These are phyloP conservation scores for Mollisiaceae sp. DNA, from an alignment of 2,329 filamentous ascomycete genomes.

Conservation along the genomic window DNA sequence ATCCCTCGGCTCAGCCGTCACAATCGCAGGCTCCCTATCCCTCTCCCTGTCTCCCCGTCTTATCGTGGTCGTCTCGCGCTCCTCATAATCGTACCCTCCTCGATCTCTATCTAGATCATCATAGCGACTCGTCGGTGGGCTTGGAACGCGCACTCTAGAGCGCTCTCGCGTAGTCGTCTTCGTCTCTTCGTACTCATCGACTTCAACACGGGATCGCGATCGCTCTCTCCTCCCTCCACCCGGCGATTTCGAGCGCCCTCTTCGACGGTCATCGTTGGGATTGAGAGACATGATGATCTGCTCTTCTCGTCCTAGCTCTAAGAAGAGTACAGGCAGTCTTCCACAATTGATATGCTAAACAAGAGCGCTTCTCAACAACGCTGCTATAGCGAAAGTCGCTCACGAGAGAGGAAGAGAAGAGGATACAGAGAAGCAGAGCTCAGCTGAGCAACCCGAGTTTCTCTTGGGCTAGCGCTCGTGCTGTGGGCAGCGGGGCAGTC, in stretches of 20 bases:
- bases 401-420: not conserved
- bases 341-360: too few relatives aligned
- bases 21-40: slow-evolving; percentile 18
- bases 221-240: slow-evolving; percentile 36
- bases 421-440: not conserved
- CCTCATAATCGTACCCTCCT: slow-evolving; percentile 27
- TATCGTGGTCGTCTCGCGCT: slow-evolving; percentile 18
- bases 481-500: not conserved
- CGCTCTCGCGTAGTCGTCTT: slow-evolving; percentile 23
- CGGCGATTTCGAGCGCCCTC: slow-evolving; percentile 39
- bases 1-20: slow-evolving; percentile 28
- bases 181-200: slow-evolving; percentile 19
- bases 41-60: not conserved
- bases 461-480: not conserved
- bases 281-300: slow-evolving; percentile 38
- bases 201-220: slow-evolving; percentile 32
- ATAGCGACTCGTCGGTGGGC: slow-evolving; percentile 25
- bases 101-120: not conserved
- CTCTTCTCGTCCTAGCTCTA: not conserved
- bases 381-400: not conserved
- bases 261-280: slow-evolving; percentile 37
- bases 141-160: slow-evolving; percentile 17
- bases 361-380: too few relatives aligned
- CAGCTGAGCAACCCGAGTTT: slow-evolving; percentile 6
- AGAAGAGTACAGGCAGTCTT: too few relatives aligned